These are phyloP conservation scores for Phytophthora constricta DNA, from an alignment of 352 stramenopile genomes.

Conservation along the genomic window DNA sequence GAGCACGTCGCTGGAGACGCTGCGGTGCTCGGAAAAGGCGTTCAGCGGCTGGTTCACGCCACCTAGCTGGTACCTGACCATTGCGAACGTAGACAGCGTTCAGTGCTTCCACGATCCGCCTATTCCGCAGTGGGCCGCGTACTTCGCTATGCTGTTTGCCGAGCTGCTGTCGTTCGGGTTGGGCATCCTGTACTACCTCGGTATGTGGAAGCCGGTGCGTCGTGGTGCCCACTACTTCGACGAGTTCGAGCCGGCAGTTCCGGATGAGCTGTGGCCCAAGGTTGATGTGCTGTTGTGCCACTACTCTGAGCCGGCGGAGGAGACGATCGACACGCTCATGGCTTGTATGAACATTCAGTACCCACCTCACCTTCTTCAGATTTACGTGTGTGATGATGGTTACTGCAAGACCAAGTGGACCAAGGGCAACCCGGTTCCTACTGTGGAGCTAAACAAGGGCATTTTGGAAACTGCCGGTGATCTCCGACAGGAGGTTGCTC, in stretches of 20 bases:
- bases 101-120: slow-evolving; percentile 79
- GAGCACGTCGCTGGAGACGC: slow-evolving; percentile 56
- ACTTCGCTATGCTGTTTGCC: slow-evolving; percentile 77
- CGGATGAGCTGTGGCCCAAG: slow-evolving; percentile 85
- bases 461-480: slow-evolving; percentile 83
- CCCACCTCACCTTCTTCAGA: slow-evolving; percentile 82
- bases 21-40: slow-evolving; percentile 51
- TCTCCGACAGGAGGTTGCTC: slow-evolving; percentile 78
- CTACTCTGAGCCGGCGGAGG: slow-evolving; percentile 88
- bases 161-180: slow-evolving; percentile 77
- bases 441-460: slow-evolving; percentile 81
- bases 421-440: slow-evolving; percentile 75
- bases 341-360: slow-evolving; percentile 91
- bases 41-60: slow-evolving; percentile 76
- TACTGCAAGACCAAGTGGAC: slow-evolving; percentile 86
- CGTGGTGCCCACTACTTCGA: slow-evolving; percentile 89
- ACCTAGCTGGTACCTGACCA: slow-evolving; percentile 74
- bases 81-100: slow-evolving; percentile 73
- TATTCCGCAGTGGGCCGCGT: slow-evolving; percentile 84
- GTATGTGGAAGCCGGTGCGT: slow-evolving; percentile 90
- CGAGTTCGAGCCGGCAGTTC: slow-evolving; percentile 83
- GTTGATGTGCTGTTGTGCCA: slow-evolving; percentile 86
- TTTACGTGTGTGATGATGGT: slow-evolving; percentile 87
- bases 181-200: slow-evolving; percentile 84
- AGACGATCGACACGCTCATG: slow-evolving; percentile 87